phyloP scores from a whole-genome alignment of 2,329 filamentous ascomycete genomes.

The Exophiala sideris region DNA sequence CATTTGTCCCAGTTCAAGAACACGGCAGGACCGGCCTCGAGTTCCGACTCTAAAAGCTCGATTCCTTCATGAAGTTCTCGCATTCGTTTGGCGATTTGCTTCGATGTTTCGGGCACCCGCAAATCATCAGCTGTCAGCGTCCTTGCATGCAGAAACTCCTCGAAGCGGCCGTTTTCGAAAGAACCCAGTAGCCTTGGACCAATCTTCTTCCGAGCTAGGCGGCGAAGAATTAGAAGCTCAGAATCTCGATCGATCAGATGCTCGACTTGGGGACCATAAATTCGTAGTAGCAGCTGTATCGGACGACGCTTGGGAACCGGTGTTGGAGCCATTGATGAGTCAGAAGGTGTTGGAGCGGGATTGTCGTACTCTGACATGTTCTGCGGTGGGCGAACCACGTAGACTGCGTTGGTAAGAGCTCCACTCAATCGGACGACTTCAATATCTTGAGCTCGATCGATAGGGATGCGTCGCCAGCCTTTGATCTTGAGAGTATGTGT shows the following conservation, averaged over 20 bases:
- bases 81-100: constrained; percentile 96
- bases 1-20: constrained; percentile 96
- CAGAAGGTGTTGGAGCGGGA: constrained; percentile 19
- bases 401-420: constrained; percentile 93
- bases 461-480: constrained; percentile 79
- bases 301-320: constrained; percentile 10
- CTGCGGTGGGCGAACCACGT: constrained; percentile 80
- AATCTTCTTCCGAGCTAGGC: constrained; percentile 86
- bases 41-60: constrained; percentile 75
- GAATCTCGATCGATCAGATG: constrained; percentile 92
- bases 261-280: constrained; percentile 93
- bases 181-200: constrained; percentile 87
- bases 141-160: constrained; percentile 85
- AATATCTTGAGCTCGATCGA: constrained; percentile 42
- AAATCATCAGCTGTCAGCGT: constrained; percentile 75
- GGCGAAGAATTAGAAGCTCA: constrained; percentile 79
- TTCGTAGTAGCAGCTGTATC: constrained; percentile 77
- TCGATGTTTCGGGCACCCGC: constrained; percentile 76
- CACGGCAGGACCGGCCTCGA: constrained; percentile 73
- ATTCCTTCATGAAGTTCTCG: constrained; percentile 92
- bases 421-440: constrained; percentile 63
- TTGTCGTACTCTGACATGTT: constrained; percentile 46
- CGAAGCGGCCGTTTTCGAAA: constrained; percentile 91
- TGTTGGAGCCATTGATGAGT: constrained; percentile 13
- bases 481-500: constrained; percentile 85